Evolutionary conservation across 208 protist species (phyloP), one percentile per base, ranked within the genome.

Genomic region (Ichthyophonus hoferi): DNA sequence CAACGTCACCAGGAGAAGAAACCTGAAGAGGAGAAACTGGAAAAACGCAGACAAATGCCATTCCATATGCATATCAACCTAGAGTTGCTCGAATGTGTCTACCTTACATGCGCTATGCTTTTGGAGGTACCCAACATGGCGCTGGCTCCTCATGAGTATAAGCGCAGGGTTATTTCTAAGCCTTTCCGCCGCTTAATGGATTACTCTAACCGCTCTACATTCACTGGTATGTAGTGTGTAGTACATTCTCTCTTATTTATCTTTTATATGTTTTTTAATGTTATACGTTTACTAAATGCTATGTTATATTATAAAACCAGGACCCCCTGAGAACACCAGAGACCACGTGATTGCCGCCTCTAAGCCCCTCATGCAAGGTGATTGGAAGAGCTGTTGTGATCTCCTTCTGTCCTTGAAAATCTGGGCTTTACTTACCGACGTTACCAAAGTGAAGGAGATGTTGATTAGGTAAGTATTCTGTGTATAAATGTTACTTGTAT

Each of bases 21-120:
- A 79, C 83, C 91, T n/a, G 93, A 96, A 83, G 86, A 94, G 79
- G 95, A 97, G 90, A 92, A 93, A 34, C 79, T 92, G 37, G 95
- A 97, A 92, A 87, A 88, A 37, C 85, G 85, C 31, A 88, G 96
- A 40, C 91, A 94, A 50, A 82, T 96, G 43, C 96, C 96, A 33
- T 96, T 94, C 90, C 96, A 97, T 90, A 94, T 96, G 95, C 96
- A 97, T 93, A 96, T 98, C 43, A 95, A 93, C 89, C 76, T 96
- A 38, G 96, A 97, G 40, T 90, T 98, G 24, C 83, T 98, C 40
- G 96, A 98, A 91, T 93, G 93, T 50, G 89, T 95, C 14, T 94
- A 97, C 87, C 90, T 96, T 31, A 92, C 95, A 12, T 92, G 92
- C 24, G 95, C 94, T 79, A 93, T 97, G 92, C 90, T 97, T 3